Evolutionary conservation across 2,329 filamentous ascomycete genomes (phyloP), one percentile per base, ranked within the genome.

Genomic region (Diaporthe humulicola): DNA sequence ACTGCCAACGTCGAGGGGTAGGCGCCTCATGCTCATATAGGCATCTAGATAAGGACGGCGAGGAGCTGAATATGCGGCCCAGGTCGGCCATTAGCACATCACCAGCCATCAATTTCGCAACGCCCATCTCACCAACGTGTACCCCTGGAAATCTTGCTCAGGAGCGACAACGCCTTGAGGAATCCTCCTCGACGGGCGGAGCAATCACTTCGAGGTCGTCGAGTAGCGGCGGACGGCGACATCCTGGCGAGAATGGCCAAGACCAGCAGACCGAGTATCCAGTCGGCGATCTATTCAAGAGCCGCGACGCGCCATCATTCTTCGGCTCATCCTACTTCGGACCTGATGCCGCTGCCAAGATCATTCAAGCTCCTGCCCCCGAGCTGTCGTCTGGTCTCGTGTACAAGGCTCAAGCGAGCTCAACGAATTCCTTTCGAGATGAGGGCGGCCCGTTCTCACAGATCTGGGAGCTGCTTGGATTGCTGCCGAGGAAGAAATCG

Each of bases 401-500:
- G 4, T 45, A 57, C 30, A 77, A 75, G 50, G 50, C 74, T 36
- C 71, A 70, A 17, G 74, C 74, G 19, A 71, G 73, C 70, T 75
- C 54, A 48, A 70, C 74, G 30, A 73, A 77, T 36, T 73, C 77
- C 9, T 77, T 74, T 14, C 74, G 77, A 15, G 74, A 75, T 61
- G 77, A 79, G 15, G 73, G 71, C 4, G 76, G 76, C 2, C 76
- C 76, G 0, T 77, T 73, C 42, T 71, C 71, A 76, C 14, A 74
- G 74, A 66, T 83, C 17, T 86, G 84, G 84, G 84, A 86, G 61
- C 76, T 86, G 1, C 78, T 86, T 6, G 84, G 84, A 0, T 75
- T 82, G 1, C 75, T 86, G 9, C 84, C 84, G 2, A 81, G 84
- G 1, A 82, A 81, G 42, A 84, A 84, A 75, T 77, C 80, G 1